Conservation (phyloP, 768 basidiomycete species). For the Lactarius hatsudake region DNA sequence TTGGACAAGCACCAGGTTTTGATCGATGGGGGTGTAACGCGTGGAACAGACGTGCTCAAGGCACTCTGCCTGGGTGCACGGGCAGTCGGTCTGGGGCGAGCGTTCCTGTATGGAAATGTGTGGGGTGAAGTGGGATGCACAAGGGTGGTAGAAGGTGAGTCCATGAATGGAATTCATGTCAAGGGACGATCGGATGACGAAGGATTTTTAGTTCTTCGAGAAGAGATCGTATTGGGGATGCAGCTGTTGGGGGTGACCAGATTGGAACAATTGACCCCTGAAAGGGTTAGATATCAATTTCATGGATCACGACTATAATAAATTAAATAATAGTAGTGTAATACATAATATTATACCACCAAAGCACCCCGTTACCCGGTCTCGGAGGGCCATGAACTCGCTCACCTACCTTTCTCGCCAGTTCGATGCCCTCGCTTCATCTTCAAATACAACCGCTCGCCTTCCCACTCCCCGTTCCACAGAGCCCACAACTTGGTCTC, state of each 20-base stretch:
- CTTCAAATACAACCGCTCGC: constrained; percentile 50
- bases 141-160: constrained; percentile 32
- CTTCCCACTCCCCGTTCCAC: neutral
- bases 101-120: constrained; percentile 43
- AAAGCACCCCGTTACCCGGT: neutral
- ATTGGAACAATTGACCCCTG: constrained; percentile 39
- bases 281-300: constrained; percentile 35
- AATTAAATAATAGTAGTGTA: neutral
- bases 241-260: constrained; percentile 41
- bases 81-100: constrained; percentile 45
- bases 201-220: constrained; percentile 36
- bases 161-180: neutral
- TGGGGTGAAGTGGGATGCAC: constrained; percentile 37
- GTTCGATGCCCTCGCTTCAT: constrained; percentile 69
- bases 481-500: constrained; percentile 24
- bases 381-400: constrained; percentile 63
- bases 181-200: neutral
- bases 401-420: constrained; percentile 78
- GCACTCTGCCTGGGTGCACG: constrained; percentile 49
- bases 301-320: neutral
- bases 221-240: constrained; percentile 42
- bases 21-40: constrained; percentile 46
- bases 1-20: constrained; percentile 40
- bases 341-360: no score
- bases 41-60: constrained; percentile 49